A percentile compares a stretch with the other conserved stretches of the same genome.
phyloP scores from a whole-genome alignment of 2,329 filamentous ascomycete genomes.

The Capronia americana region DNA sequence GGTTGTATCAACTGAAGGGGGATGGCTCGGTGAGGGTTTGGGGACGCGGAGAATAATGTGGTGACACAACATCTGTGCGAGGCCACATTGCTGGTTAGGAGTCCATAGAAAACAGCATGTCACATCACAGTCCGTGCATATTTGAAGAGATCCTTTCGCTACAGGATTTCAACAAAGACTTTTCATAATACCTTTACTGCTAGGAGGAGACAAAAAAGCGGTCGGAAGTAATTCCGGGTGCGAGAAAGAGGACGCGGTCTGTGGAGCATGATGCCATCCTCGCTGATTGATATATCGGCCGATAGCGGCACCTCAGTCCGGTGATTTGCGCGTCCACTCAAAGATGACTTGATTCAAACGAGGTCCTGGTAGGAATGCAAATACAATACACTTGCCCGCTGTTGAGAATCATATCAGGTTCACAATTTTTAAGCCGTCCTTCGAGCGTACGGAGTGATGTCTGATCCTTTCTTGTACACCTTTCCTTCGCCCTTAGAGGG shows the following conservation, averaged over 20 bases:
- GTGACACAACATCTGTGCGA: not conserved
- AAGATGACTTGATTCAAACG: not conserved
- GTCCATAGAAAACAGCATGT: not conserved
- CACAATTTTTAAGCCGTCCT: not conserved
- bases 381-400: not conserved
- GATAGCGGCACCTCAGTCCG: not conserved
- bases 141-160: not conserved
- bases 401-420: not conserved
- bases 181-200: not conserved
- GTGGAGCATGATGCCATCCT: not conserved
- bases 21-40: conserved; percentile 85
- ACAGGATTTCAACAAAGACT: not conserved
- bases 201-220: not conserved
- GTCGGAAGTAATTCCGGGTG: not conserved
- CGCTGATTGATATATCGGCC: not conserved
- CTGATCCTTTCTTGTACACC: conserved; percentile 59
- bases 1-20: conserved; percentile 78
- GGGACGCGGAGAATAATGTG: conserved; percentile 69
- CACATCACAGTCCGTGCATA: too few species aligned
- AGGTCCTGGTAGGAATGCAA: not conserved
- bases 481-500: conserved; percentile 63
- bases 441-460: conserved; percentile 52
- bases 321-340: not conserved
- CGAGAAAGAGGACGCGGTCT: not conserved
- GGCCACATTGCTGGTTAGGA: not conserved